phyloP scores from a whole-genome alignment of 805 yeast species.

The Candida nanaspora region DNA sequence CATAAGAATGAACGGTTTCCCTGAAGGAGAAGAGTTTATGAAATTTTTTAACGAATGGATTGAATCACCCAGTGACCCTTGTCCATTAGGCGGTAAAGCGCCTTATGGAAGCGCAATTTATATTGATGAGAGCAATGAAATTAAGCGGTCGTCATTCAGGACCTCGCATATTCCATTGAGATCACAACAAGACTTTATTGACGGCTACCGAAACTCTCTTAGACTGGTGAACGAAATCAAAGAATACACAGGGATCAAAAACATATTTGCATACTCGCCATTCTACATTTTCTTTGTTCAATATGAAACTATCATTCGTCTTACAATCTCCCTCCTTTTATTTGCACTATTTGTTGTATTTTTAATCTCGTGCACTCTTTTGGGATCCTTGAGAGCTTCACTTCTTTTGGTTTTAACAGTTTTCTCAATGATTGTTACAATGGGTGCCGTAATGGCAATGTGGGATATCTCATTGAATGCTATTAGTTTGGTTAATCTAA shows the following conservation, averaged over 20 bases:
- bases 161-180: constrained; percentile 72
- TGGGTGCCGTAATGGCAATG: constrained; percentile 74
- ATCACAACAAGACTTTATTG: constrained; percentile 78
- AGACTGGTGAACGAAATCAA: constrained; percentile 57
- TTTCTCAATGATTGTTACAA: constrained; percentile 54
- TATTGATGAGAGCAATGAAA: constrained; percentile 28
- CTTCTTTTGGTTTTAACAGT: constrained; percentile 51
- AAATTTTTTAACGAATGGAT: constrained; percentile 77
- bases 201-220: constrained; percentile 66
- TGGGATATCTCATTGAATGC: constrained; percentile 81
- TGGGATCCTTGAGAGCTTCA: constrained; percentile 65
- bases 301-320: constrained; percentile 56
- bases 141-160: constrained; percentile 64
- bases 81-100: constrained; percentile 94
- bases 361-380: constrained; percentile 42
- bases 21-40: constrained; percentile 64
- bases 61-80: constrained; percentile 70
- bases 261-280: constrained; percentile 85
- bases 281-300: constrained; percentile 92
- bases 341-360: constrained; percentile 47
- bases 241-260: constrained; percentile 27
- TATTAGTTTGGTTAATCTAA: constrained; percentile 77
- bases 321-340: constrained; percentile 47
- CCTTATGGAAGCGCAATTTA: constrained; percentile 66
- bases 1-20: constrained; percentile 75